Evolutionary conservation across 495 filamentous ascomycete genomes (phyloP).

Genomic region (Neurospora sp.): DNA sequence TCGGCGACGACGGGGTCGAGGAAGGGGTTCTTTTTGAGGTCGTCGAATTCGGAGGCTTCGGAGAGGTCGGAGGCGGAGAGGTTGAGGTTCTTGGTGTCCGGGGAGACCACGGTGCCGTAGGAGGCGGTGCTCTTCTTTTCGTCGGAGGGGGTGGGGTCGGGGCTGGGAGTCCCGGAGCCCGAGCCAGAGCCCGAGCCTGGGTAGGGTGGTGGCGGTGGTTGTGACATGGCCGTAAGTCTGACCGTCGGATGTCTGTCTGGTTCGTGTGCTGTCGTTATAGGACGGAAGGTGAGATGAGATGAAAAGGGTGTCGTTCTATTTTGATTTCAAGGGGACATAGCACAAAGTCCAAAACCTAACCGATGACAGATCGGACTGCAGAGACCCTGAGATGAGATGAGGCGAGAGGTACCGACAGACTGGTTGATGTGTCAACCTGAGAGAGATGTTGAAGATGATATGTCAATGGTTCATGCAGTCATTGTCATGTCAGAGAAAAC

Average conservation of each 20-base stretch:
- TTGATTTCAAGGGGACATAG: neutral
- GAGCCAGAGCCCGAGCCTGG: neutral
- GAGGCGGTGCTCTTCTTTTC: neutral
- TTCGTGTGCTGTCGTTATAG: neutral
- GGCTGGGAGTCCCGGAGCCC: neutral
- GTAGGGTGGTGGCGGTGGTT: neutral
- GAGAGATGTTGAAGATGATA: neutral
- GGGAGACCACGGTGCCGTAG: neutral
- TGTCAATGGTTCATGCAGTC: neutral
- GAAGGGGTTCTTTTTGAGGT: slow-evolving; percentile 28
- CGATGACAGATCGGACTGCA: neutral
- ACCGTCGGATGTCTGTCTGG: neutral
- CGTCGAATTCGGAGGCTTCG: slow-evolving; percentile 1
- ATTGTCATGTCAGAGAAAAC: neutral
- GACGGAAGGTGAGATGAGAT: neutral
- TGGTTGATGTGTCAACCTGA: neutral
- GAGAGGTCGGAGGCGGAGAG: neutral
- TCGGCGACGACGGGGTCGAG: slow-evolving; percentile 34
- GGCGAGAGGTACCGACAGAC: neutral
- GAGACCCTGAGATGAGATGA: neutral
- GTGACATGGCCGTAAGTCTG: neutral
- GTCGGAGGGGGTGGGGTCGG: neutral
- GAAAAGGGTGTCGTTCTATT: neutral
- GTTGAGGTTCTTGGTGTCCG: neutral
- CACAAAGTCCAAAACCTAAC: neutral